These are phyloP conservation scores for Fistulinella cinereoalba DNA, from an alignment of 1,284 basidiomycete species.

Conservation along the genomic window DNA sequence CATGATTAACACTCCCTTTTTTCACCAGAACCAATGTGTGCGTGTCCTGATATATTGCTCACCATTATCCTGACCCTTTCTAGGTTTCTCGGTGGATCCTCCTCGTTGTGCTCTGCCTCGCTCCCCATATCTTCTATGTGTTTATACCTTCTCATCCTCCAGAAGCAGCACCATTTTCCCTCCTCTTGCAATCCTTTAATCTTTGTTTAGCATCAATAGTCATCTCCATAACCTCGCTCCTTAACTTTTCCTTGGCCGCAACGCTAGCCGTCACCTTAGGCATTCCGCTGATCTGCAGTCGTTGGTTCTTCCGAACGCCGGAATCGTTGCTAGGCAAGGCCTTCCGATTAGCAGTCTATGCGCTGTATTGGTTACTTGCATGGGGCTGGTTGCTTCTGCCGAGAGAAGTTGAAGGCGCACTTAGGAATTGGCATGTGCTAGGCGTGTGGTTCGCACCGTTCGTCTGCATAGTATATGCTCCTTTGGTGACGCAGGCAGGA, in stretches of 20 bases:
- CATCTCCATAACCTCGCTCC: slow-evolving; percentile 79
- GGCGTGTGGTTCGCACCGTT: slow-evolving; percentile 76
- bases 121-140: slow-evolving; percentile 31
- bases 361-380: slow-evolving; percentile 45
- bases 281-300: slow-evolving; percentile 52
- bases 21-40: slow-evolving; percentile 41
- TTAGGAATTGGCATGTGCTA: slow-evolving; percentile 71
- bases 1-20: slow-evolving; percentile 42
- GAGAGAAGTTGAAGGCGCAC: slow-evolving; percentile 44
- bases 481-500: slow-evolving; percentile 65
- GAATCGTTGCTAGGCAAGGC: slow-evolving; percentile 27
- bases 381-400: slow-evolving; percentile 56
- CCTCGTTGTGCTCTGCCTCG: slow-evolving; percentile 28
- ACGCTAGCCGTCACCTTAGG: slow-evolving; percentile 62
- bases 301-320: slow-evolving; percentile 23
- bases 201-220: slow-evolving; percentile 79
- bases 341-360: slow-evolving; percentile 38
- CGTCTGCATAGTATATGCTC: slow-evolving; percentile 66
- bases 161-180: slow-evolving; percentile 40
- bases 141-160: slow-evolving; percentile 19
- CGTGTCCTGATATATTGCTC: slow-evolving; percentile 9
- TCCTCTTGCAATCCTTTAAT: slow-evolving; percentile 66
- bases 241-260: slow-evolving; percentile 87
- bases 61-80: too few species aligned
- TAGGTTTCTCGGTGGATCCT: slow-evolving; percentile 29